phyloP scores from a whole-genome alignment of 2,329 filamentous ascomycete genomes.

The Alternaria gaisen region DNA sequence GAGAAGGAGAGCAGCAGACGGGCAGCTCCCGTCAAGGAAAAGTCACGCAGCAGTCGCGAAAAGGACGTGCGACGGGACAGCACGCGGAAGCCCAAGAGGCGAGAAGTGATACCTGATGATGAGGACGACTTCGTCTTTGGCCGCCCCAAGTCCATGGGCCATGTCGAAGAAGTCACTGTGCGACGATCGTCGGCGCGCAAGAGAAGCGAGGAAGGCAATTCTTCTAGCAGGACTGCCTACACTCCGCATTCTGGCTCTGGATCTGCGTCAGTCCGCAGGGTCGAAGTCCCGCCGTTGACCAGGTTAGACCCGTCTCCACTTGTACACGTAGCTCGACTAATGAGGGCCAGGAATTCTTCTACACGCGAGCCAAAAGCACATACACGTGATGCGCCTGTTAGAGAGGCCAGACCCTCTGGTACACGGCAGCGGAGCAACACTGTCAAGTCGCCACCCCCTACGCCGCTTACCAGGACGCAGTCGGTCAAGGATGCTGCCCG shows the following conservation, averaged over 20 bases:
- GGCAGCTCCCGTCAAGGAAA: conserved; percentile 41
- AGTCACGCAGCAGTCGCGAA: conserved; percentile 40
- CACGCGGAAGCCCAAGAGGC: conserved; percentile 38
- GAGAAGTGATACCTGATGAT: conserved; percentile 35
- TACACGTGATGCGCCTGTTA: conserved; percentile 27
- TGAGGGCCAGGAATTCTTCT: conserved; percentile 36
- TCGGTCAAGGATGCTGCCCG: conserved; percentile 38
- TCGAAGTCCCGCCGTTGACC: conserved; percentile 42
- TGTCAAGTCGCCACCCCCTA: conserved; percentile 36
- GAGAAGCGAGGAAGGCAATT: conserved; percentile 46
- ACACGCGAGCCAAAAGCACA: conserved; percentile 44
- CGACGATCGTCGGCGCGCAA: conserved; percentile 38
- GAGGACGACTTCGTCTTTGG: conserved; percentile 45
- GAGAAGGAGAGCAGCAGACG: conserved; percentile 35
- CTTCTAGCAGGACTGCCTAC: conserved; percentile 45
- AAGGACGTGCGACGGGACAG: conserved; percentile 41
- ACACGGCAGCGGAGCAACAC: conserved; percentile 40
- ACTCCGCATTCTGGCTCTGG: conserved; percentile 46
- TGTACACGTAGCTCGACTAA: conserved; percentile 26
- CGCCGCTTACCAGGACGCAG: conserved; percentile 37
- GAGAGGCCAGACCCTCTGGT: conserved; percentile 35
- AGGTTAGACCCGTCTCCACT: conserved; percentile 31
- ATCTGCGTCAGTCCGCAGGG: conserved; percentile 40
- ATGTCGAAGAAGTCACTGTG: conserved; percentile 41
- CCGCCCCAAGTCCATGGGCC: conserved; percentile 36